Evolutionary conservation across 73 alveolate species (phyloP), one percentile per base, ranked within the genome.

Genomic region (Paraurostyla sp.): DNA sequence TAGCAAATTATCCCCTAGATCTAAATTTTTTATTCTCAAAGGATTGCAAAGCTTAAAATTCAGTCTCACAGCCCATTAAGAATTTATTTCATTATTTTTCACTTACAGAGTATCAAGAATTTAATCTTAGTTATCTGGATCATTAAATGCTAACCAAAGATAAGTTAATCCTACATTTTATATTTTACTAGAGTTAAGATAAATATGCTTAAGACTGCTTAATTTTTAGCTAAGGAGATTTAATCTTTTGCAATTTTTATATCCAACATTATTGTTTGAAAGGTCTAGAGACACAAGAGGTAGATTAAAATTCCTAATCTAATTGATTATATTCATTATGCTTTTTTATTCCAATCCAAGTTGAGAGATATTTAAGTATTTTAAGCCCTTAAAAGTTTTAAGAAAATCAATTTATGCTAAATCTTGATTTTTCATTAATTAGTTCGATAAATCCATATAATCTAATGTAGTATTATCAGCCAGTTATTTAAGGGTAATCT

Each of bases 111-210:
- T 13, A 11, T 69, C 84, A 11, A 69, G 63, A 13, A 41, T 46
- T 36, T 35, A 32, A 69, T 69, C 84, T 41, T 69, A 59, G n/a
- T 23, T 16, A 13, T 69, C 69, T 11, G 59, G 84, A 63, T 69
- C 84, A 69, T 43, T 69, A 41, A 41, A 36, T 2, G 84, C 84
- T n/a, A 69, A 23, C 84, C 84, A 69, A 13, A 69, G 69, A 23
- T 69, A 69, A 7, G 84, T 41, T 18, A 69, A 43, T 7, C 84
- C 84, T 11, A 69, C 63, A 43, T 63, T 35, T 43, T 43, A n/a
- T 16, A 69, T 69, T 9, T 69, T 69, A 3, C 63, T 15, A 23
- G 20, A 13, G 35, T 69, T 63, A 23, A 69, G 41, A 7, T 18
- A 2, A 2, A 69, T 9, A 23, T 16, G 16, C 7, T 36, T 15